phyloP scores from a whole-genome alignment of 176 grass and related monocot genomes.

The Zea mays region Zm-B73-REFERENCE-NAM-5.0 NC_050100.1:214370501-214371000 shows the following conservation, averaged over 20 bases:
- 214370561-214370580: neutral
- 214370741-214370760: neutral
- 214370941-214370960: neutral
- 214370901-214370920: neutral
- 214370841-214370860: neutral
- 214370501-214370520: too few relatives aligned
- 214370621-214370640: neutral
- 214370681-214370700: neutral
- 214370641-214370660: neutral
- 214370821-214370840: neutral
- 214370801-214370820: neutral
- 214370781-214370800: neutral
- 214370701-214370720: neutral
- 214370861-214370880: constrained; percentile 5
- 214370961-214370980: neutral
- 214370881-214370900: neutral
- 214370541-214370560: neutral
- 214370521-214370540: too few relatives aligned
- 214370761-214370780: neutral
- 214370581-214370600: neutral
- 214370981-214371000: constrained; percentile 6
- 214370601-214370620: neutral
- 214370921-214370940: constrained; percentile 6
- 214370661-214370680: neutral
- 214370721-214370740: neutral